Percentiles rank a stretch among this genome's conserved stretches.
phyloP scores from a whole-genome alignment of 116 monocot species.

The Cymodocea nodosa region DNA sequence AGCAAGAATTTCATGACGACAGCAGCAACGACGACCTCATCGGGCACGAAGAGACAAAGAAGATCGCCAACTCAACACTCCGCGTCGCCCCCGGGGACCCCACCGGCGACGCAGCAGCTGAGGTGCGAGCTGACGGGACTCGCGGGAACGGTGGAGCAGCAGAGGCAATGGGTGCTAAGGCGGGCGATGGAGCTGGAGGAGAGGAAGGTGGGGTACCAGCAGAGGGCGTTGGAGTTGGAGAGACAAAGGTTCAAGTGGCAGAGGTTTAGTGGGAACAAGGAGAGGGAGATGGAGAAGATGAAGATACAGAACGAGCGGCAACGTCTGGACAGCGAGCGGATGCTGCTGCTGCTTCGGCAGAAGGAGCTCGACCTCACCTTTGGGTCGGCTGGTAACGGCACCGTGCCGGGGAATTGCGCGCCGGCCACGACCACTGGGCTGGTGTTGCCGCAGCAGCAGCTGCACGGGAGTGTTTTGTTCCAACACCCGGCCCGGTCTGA shows the following conservation, averaged over 20 bases:
- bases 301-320: constrained; percentile 47
- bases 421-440: background rate
- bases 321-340: constrained; percentile 45
- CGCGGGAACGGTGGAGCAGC: constrained; percentile 16
- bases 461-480: background rate
- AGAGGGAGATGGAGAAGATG: constrained; percentile 61
- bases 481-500: background rate
- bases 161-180: constrained; percentile 41
- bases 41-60: constrained; percentile 7
- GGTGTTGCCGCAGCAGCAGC: background rate
- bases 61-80: background rate
- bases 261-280: constrained; percentile 54
- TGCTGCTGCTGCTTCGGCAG: constrained; percentile 65
- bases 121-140: constrained; percentile 15
- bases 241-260: constrained; percentile 54
- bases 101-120: constrained; percentile 4
- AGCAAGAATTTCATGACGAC: background rate
- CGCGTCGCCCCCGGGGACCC: background rate
- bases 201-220: constrained; percentile 29
- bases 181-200: constrained; percentile 31
- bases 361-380: constrained; percentile 39
- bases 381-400: background rate
- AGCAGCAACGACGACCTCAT: background rate
- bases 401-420: background rate
- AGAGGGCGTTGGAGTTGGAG: constrained; percentile 38